A percentile compares a stretch with the other conserved stretches of the same genome.
Evolutionary conservation across 257 asterid genomes (phyloP).

Genomic region (Osmanthus fragrans): DNA sequence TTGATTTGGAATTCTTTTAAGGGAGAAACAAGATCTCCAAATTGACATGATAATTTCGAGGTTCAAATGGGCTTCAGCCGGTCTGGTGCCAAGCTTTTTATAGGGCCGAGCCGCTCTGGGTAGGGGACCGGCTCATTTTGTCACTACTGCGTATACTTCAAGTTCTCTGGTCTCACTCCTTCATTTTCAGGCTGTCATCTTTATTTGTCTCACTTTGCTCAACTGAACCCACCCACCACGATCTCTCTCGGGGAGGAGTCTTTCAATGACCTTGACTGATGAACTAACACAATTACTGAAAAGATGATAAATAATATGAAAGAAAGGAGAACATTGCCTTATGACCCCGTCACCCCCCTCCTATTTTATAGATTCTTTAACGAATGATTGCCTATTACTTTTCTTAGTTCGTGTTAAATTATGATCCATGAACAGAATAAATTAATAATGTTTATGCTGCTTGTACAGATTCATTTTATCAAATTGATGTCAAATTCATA

Average conservation of each 20-base stretch:
- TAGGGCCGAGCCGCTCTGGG: background rate
- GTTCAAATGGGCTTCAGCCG: no score
- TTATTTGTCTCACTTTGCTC: background rate
- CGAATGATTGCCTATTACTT: conserved; percentile 20
- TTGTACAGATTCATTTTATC: no score
- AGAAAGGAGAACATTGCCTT: conserved; percentile 38
- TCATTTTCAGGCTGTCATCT: background rate
- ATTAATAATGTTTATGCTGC: background rate
- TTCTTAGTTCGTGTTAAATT: background rate
- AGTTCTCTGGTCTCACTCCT: background rate
- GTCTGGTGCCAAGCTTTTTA: background rate
- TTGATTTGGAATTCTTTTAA: background rate
- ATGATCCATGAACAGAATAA: background rate
- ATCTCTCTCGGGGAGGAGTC: conserved; percentile 16
- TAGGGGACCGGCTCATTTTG: background rate
- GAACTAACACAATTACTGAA: conserved; percentile 29
- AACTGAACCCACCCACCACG: background rate
- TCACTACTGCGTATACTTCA: background rate
- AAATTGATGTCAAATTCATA: no score
- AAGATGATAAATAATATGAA: conserved; percentile 5
- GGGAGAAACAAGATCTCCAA: background rate
- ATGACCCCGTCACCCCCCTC: conserved; percentile 40
- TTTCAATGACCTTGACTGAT: conserved; percentile 39
- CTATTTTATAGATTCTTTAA: conserved; percentile 14
- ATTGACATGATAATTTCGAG: background rate